These are phyloP conservation scores for Gremmenia infestans DNA, from an alignment of 2,329 filamentous ascomycete genomes.

Conservation along the genomic window DNA sequence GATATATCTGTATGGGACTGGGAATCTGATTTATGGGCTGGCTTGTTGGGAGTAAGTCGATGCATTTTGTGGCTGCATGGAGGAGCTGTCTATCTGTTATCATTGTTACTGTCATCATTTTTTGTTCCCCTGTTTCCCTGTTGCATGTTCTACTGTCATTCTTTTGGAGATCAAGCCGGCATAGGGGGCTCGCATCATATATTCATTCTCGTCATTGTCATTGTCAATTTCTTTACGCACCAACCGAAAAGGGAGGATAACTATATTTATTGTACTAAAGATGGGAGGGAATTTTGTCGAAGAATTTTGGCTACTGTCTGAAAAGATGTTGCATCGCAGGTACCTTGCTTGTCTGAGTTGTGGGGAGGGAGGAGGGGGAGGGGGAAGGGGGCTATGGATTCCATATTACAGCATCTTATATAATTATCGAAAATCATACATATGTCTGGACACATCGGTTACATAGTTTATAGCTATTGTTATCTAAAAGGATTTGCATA, in stretches of 20 bases:
- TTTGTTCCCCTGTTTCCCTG: not conserved
- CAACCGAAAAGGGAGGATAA: not conserved
- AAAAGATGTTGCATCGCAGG: constrained; percentile 4
- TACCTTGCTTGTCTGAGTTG: not conserved
- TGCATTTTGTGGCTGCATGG: constrained; percentile 11
- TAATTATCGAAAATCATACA: not conserved
- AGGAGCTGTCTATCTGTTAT: not conserved
- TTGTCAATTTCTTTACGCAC: not conserved
- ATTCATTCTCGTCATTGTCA: not conserved
- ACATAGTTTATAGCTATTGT: not conserved
- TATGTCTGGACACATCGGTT: not conserved
- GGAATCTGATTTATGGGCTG: not conserved
- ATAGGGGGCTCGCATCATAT: not conserved
- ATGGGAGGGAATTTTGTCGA: constrained; percentile 1
- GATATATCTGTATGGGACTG: not conserved
- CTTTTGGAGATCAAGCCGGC: not conserved
- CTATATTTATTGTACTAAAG: not conserved
- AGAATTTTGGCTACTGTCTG: constrained; percentile 4
- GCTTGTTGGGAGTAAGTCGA: constrained; percentile 7
- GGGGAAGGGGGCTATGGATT: no score
- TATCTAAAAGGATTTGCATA: not conserved
- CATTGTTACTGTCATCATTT: not conserved
- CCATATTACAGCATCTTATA: no score
- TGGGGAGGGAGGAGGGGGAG: no score
- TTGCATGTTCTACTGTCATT: not conserved